Percentiles rank a stretch among this genome's conserved stretches.
Conservation (phyloP, 2,329 filamentous ascomycete species). For the Trichoderma guizhouense region DNA sequence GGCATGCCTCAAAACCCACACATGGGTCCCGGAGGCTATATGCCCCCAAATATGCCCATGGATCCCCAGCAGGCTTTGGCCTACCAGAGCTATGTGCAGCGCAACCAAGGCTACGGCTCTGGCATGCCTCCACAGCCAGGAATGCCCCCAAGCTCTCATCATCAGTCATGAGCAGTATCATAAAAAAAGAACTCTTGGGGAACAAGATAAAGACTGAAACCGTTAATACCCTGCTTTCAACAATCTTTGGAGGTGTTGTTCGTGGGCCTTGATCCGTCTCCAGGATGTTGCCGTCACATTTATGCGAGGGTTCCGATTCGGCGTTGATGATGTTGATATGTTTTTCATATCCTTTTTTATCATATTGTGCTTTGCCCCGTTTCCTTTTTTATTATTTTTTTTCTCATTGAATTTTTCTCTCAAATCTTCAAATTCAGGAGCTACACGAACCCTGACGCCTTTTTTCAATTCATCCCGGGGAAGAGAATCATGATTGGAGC, state of each 20-base stretch:
- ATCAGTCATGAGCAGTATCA: conserved; percentile 60
- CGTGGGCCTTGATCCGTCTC: conserved; percentile 28
- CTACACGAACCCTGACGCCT: neutral
- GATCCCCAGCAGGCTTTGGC: conserved; percentile 76
- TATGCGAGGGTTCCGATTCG: conserved; percentile 41
- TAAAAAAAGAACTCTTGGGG: conserved; percentile 4
- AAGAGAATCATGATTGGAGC: neutral
- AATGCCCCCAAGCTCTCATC: conserved; percentile 79
- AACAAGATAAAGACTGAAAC: conserved; percentile 26
- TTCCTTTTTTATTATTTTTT: conserved; percentile 14
- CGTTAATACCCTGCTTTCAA: conserved; percentile 60
- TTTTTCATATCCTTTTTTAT: conserved; percentile 28
- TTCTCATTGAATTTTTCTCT: conserved; percentile 6
- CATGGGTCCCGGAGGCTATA: conserved; percentile 63
- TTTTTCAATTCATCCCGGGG: neutral
- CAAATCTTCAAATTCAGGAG: neutral
- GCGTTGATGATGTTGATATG: conserved; percentile 41
- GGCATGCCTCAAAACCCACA: conserved; percentile 63
- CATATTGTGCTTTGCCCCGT: conserved; percentile 22
- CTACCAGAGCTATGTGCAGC: conserved; percentile 81
- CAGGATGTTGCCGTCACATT: conserved; percentile 35
- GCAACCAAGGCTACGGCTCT: conserved; percentile 65
- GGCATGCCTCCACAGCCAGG: conserved; percentile 73
- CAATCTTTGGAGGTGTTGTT: conserved; percentile 40
- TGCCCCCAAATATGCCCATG: conserved; percentile 58